A percentile compares a stretch with the other conserved stretches of the same genome.
Conservation (phyloP, 441 rosid species). For the Breynia disticha region DNA sequence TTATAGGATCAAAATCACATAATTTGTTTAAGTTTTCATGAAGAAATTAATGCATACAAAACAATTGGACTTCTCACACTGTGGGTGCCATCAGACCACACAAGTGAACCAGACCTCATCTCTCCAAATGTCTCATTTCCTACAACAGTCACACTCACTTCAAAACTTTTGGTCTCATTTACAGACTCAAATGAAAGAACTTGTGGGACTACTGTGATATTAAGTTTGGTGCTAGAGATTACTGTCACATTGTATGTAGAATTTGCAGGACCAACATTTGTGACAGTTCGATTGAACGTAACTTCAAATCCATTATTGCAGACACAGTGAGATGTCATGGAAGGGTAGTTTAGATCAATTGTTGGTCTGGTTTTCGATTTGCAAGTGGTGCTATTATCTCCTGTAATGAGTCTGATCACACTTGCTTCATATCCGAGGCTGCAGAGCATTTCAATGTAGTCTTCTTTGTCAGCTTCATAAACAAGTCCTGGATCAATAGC, state of each 20-base stretch:
- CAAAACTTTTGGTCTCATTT: slow-evolving; percentile 30
- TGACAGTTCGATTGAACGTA: slow-evolving; percentile 32
- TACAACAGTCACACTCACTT: slow-evolving; percentile 17
- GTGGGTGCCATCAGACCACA: slow-evolving; percentile 37
- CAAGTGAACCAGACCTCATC: slow-evolving; percentile 19
- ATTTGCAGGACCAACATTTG: slow-evolving; percentile 33
- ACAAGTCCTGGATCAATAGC: slow-evolving; percentile 38
- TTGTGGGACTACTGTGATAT: slow-evolving; percentile 23
- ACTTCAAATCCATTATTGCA: slow-evolving; percentile 7
- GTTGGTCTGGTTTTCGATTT: slow-evolving; percentile 7
- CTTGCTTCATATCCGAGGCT: slow-evolving; percentile 11
- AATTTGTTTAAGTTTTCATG: too few species aligned
- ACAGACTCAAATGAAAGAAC: slow-evolving; percentile 24
- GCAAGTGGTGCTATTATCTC: slow-evolving; percentile 27
- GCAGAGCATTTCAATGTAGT: slow-evolving; percentile 31
- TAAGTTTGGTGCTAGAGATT: background rate
- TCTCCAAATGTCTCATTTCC: slow-evolving; percentile 3
- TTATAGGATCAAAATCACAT: too few species aligned
- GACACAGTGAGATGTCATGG: slow-evolving; percentile 17
- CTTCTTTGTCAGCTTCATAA: slow-evolving; percentile 24
- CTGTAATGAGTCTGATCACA: slow-evolving; percentile 13
- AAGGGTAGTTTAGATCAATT: slow-evolving; percentile 38
- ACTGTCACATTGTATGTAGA: slow-evolving; percentile 30
- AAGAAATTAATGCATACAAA: background rate
- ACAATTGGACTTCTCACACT: slow-evolving; percentile 28